phyloP scores from a whole-genome alignment of 192 early-diverging fungal species.

The Gaertneriomyces sp. region DNA sequence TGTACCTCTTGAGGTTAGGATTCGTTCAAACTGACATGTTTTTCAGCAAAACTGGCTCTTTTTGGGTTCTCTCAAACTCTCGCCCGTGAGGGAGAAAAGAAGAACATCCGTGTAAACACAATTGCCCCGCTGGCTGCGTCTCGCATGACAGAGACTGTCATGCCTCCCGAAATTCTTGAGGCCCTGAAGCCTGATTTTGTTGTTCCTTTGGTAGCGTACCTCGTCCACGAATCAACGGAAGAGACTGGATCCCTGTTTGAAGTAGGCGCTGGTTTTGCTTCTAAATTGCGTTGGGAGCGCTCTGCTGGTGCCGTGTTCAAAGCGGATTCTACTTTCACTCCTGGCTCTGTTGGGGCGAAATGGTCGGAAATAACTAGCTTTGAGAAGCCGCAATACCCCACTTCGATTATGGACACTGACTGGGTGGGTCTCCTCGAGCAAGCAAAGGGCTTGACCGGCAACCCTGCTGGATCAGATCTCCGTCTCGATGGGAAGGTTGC shows the following conservation, averaged over 20 bases:
- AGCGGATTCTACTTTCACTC: constrained; percentile 79
- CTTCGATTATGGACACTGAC: constrained; percentile 73
- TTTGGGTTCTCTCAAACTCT: constrained; percentile 87
- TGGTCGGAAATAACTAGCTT: constrained; percentile 73
- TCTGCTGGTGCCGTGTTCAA: constrained; percentile 87
- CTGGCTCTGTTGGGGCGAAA: constrained; percentile 72
- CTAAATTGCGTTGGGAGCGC: constrained; percentile 91
- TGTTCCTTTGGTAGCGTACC: constrained; percentile 87
- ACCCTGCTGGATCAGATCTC: constrained; percentile 54
- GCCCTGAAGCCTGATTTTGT: constrained; percentile 96
- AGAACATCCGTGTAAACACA: constrained; percentile 89
- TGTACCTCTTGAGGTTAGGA: not conserved
- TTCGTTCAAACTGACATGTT: not conserved
- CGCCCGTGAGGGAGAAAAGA: constrained; percentile 89
- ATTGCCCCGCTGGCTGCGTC: constrained; percentile 98
- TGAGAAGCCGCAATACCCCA: constrained; percentile 63
- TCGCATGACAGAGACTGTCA: constrained; percentile 86
- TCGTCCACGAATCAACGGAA: constrained; percentile 74
- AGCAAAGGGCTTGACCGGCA: constrained; percentile 64
- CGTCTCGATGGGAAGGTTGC: constrained; percentile 77
- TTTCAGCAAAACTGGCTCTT: constrained; percentile 85
- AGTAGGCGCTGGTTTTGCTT: constrained; percentile 91
- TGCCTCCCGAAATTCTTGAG: constrained; percentile 93
- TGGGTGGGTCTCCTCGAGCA: constrained; percentile 74
- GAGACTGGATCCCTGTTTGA: constrained; percentile 91